Evolutionary conservation across 768 basidiomycete genomes (phyloP), one percentile per base, ranked within the genome.

Genomic region (Pleurotus djamor): DNA sequence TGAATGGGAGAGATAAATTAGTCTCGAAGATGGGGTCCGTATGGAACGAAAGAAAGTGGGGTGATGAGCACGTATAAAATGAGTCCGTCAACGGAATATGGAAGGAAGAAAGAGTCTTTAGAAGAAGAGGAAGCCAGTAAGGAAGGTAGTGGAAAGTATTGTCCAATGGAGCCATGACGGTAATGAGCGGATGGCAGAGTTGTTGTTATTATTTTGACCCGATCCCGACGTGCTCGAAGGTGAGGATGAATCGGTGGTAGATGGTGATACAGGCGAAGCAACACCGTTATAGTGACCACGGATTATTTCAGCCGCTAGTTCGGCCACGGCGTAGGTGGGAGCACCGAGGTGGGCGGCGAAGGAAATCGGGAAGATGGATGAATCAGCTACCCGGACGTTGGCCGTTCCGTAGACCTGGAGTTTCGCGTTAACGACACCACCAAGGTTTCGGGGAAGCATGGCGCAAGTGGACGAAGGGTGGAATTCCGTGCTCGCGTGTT

Each of bases 401-500:
- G 71, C 62, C 4, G 78, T 80, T 57, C 79, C 79, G 62, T 81
- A 81, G 6, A 81, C 75, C 61, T 65, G 76, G 21, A 81, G 67
- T 33, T 80, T 75, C 2, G 78, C 72, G 54, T 80, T 65, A 13
- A 83, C 81, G 13, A 83, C 80, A 58, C 81, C 79, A 74, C 85
- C 85, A 37, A 72, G 71, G 33, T 67, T 67, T 59, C 71, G 71
- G 2, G 85, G 84, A 48, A 86, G 69, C 84, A 88, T 87, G 6
- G 83, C 74, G 66, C 79, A 82, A 4, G 85, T 79, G 32, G 77
- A 78, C 35, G 76, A 72, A 4, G 87, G 87, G 68, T 91, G 89
- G 72, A 72, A 85, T 72, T 87, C 83, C 7, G 83, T 85, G 5
- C 75, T 71, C 13, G 77, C 75, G 5, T 68, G 62, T 13, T 67